Conservation (phyloP, 2,329 filamentous ascomycete genomes). For the Penicillium brasilianum region DNA sequence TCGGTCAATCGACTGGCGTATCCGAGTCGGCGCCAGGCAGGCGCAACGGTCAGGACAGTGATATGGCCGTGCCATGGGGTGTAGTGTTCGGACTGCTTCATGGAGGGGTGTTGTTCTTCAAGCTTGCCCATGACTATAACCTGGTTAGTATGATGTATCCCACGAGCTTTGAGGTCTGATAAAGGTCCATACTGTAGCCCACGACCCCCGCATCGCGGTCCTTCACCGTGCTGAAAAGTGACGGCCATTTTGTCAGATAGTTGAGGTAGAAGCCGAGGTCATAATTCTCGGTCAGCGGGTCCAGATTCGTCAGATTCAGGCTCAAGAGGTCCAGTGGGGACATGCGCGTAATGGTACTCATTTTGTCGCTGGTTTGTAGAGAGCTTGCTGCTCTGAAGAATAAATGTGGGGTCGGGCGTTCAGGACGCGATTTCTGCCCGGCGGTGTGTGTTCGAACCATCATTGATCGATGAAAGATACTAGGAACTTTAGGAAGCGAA, state of each 20-base stretch:
- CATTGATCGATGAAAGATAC: no score
- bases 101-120: conserved; percentile 79
- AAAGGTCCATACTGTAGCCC: conserved; percentile 75
- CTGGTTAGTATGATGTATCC: conserved; percentile 5
- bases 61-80: conserved; percentile 99
- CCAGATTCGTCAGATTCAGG: conserved; percentile 93
- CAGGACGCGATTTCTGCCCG: conserved; percentile 27
- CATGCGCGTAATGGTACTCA: conserved; percentile 88
- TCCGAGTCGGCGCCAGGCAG: conserved; percentile 80
- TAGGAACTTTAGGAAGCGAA: no score
- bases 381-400: conserved; percentile 13
- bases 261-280: conserved; percentile 94
- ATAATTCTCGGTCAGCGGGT: conserved; percentile 97
- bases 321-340: conserved; percentile 81
- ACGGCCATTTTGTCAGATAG: conserved; percentile 94
- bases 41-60: conserved; percentile 90
- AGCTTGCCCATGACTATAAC: conserved; percentile 90
- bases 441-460: no score
- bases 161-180: conserved; percentile 2
- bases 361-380: conserved; percentile 43
- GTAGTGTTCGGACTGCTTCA: conserved; percentile 80
- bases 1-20: conserved; percentile 83
- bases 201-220: conserved; percentile 86
- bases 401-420: conserved; percentile 27
- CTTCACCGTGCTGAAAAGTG: conserved; percentile 90